Percentiles rank a stretch among this genome's conserved stretches.
Evolutionary conservation across 331 rosid species (phyloP).

Genomic region (Cucumis variabilis): DNA sequence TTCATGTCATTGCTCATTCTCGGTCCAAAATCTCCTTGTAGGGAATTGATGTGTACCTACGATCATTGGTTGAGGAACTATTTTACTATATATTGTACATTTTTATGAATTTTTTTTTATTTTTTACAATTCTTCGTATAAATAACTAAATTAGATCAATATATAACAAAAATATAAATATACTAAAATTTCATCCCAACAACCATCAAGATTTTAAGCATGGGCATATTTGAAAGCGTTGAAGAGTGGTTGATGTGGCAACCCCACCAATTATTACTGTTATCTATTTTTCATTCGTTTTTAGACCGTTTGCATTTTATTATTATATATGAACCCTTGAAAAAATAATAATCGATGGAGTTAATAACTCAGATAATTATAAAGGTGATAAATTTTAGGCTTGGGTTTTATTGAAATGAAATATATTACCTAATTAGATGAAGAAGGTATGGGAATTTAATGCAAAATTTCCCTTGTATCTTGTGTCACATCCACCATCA

Average conservation of each 20-base stretch:
- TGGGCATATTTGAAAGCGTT: slow-evolving; percentile 9
- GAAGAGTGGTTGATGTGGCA: slow-evolving; percentile 2
- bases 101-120: too few species aligned
- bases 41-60: too few species aligned
- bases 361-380: not conserved
- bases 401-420: not conserved
- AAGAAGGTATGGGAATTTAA: not conserved
- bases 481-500: not conserved
- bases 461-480: not conserved
- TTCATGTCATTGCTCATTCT: too few species aligned
- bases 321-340: not conserved
- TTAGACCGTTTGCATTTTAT: not conserved
- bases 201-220: not conserved
- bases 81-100: too few species aligned
- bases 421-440: not conserved
- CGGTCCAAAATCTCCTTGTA: too few species aligned
- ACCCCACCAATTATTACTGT: not conserved
- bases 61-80: too few species aligned
- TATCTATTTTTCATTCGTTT: not conserved
- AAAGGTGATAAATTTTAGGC: not conserved
- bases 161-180: too few species aligned
- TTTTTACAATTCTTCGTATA: too few species aligned
- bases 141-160: too few species aligned
- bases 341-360: not conserved
- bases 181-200: not conserved